Base-by-base conservation (phyloP, 1,139 yeast genomes). In the Geotrichum cucujoidarum region DNA sequence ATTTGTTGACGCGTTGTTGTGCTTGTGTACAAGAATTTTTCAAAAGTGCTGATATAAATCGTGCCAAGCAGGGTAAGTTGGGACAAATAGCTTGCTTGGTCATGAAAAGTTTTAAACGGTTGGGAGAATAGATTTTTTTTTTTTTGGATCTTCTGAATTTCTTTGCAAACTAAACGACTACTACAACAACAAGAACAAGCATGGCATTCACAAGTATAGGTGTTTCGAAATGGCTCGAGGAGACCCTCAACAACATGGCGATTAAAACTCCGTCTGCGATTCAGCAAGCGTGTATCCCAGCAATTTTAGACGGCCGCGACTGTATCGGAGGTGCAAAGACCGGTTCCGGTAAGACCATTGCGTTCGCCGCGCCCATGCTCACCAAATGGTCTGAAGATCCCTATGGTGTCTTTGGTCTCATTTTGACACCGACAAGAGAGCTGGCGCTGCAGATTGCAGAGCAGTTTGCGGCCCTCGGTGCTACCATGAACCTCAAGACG, bases 291-390 rank as follows among this genome's bases (percentile, higher is more conserved):
- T 89, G 97, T 64, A 92, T 92, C 43, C 97, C 97, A 0, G 78
- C 83, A 51, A 86, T 92, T 52, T 65, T 92, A 40, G 73, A 72
- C 32, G 97, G 95, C 8, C 78, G 81, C 57, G 96, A 90, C 65
- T 90, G 97, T 65, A 92, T 92, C 44, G 99, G 98, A 45, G 98
- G 98, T 33, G 98, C 99, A 38, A 86, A 86, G 66, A 92, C 99
- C 0, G 99, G 99, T 69, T 83, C 95, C 29, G 99, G 99, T 76
- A 92, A 92, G 64, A 92, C 99, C 2, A 83, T 94, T 30, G 96
- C 98, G 0, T 92, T 92, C 74, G 97, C 95, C 0, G 94, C 90
- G 21, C 98, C 98, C 1, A 92, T 92, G 89, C 71, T 92, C 49
- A 81, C 95, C 1, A 76, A 82, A 60, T 92, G 98, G 97, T 85